Base-by-base conservation (phyloP, 257 asterid species). In the Osmanthus fragrans region DNA sequence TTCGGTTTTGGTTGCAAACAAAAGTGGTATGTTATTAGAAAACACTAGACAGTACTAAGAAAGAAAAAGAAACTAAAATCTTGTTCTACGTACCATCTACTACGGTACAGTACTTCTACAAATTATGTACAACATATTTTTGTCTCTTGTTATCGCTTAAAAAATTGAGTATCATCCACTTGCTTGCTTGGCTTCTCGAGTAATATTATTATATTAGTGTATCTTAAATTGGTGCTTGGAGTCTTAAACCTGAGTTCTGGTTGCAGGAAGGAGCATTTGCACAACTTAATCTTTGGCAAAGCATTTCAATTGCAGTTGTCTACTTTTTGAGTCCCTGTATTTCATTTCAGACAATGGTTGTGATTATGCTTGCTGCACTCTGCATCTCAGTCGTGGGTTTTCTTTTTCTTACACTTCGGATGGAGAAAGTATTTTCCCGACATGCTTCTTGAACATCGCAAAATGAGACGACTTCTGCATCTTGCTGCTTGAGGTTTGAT, bases 241-340 rank as follows among this genome's bases (percentile, higher is more conserved):
- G 25, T 54, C 39, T 42, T 72, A 64, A 54, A 10, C 39, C 15
- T 37, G 34, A 65, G 63, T 49, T 82, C 29, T 76, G 69, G 47
- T 63, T 71, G 85, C 92, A 95, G 98, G 99, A 93, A 82, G 99
- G 99, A 86, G 99, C 99, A 18, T 95, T 95, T 85, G 92, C 99
- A 16, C 98, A 93, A 86, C 89, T 96, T 72, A 96, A 96, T 90
- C 96, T 93, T 49, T 96, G 99, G 97, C 99, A 96, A 79, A 89
- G 97, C 64, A 89, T 87, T 80, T 84, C 99, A 11, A 87, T 92
- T 39, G 97, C 99, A 2, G 77, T 93, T 2, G 86, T 96, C 25
- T 89, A 84, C 81, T 93, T 96, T 80, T 74, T 90, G 67, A 91
- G 95, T 76, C 89, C 97, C 1, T 79, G 91, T 45, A 76, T 92